Conservation (phyloP, 441 rosid species). For the Syzygium malaccense region DNA sequence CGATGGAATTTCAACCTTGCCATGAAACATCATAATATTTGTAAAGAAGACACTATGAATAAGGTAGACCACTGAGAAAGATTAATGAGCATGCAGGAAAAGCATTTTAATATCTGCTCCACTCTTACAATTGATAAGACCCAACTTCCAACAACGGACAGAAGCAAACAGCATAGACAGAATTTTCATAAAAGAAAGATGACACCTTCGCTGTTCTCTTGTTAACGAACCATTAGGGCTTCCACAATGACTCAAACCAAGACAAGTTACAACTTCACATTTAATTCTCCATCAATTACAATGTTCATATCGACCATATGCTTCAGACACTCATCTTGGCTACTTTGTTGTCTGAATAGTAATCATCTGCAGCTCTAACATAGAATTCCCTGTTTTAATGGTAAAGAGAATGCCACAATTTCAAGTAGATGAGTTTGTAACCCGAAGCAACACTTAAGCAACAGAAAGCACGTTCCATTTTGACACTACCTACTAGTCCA, state of each 20-base stretch:
- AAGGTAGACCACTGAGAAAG: not conserved
- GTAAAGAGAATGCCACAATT: not conserved
- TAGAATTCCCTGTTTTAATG: not conserved
- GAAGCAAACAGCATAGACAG: not conserved
- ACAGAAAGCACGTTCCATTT: not conserved
- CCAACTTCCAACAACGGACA: not conserved
- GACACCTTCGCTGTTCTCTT: not conserved
- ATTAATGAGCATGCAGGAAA: not conserved
- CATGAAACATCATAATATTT: not conserved
- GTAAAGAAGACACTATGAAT: not conserved
- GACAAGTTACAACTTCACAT: not conserved
- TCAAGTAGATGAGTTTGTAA: not conserved
- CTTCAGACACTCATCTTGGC: not conserved
- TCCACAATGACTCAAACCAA: not conserved
- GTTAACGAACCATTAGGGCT: not conserved
- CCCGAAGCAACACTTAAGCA: not conserved
- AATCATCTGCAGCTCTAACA: not conserved
- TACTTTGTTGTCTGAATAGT: not conserved
- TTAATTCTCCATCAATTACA: not conserved
- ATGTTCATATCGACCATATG: not conserved
- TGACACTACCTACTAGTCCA: not conserved
- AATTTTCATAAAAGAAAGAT: not conserved
- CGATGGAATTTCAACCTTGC: not conserved
- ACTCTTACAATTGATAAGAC: not conserved
- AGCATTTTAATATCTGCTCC: not conserved